These are phyloP conservation scores for Coemansia sp. DNA, from an alignment of 192 early-diverging fungal species.

Conservation along the genomic window DNA sequence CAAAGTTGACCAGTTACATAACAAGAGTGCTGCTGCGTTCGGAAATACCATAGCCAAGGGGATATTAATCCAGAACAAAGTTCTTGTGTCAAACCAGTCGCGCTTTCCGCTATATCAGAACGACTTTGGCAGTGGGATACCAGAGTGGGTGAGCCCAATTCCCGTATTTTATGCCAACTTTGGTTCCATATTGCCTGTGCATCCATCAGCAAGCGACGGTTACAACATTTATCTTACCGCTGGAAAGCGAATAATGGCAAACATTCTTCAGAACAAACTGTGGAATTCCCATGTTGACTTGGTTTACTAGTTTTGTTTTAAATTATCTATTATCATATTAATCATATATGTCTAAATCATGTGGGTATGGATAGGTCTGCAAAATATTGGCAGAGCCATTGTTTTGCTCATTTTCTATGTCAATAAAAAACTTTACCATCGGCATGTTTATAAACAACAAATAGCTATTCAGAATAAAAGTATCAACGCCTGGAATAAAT, in stretches of 20 bases:
- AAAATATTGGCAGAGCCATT: too few relatives aligned
- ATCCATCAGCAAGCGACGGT: not conserved
- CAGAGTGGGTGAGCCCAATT: slow-evolving; percentile 19
- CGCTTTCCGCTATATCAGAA: slow-evolving; percentile 17
- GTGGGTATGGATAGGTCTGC: too few relatives aligned
- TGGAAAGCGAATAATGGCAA: not conserved
- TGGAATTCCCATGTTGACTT: slow-evolving; percentile 9
- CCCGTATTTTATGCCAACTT: slow-evolving; percentile 17
- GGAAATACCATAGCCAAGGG: slow-evolving; percentile 9
- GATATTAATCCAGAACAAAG: not conserved
- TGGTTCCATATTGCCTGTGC: slow-evolving; percentile 17
- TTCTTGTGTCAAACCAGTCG: slow-evolving; percentile 23
- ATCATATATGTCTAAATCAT: too few relatives aligned
- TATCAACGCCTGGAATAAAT: too few relatives aligned
- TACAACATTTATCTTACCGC: slow-evolving; percentile 9
- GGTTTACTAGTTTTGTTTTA: not conserved
- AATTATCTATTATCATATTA: not conserved
- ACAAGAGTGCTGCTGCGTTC: slow-evolving; percentile 1
- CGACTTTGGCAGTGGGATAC: slow-evolving; percentile 30
- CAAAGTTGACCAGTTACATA: not conserved
- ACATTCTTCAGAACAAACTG: not conserved
- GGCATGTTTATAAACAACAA: too few relatives aligned
- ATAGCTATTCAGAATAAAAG: too few relatives aligned
- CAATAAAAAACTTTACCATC: too few relatives aligned
- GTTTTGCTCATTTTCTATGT: too few relatives aligned